Base-by-base conservation (phyloP, 164 flowering plant genomes). In the Warburgia ugandensis region DNA sequence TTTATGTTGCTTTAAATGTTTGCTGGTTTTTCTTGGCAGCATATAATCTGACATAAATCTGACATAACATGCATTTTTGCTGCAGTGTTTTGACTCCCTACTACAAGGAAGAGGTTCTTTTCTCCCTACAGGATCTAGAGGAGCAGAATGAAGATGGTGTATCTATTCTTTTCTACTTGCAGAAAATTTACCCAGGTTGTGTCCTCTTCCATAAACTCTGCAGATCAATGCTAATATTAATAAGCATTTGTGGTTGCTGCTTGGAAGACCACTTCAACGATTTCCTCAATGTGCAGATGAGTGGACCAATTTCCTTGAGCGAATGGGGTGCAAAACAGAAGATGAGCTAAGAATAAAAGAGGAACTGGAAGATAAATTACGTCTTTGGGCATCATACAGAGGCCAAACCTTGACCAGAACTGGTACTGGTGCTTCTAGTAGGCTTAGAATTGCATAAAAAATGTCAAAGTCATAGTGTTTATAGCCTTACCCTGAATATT, bases 381-480 rank as follows among this genome's bases (percentile, higher is more conserved):
- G 96, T 9, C 81, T 80, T 16, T 92, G 98, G 98, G 96, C 98
- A 54, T 88, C 98, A 31, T 88, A 85, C 51, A 77, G 95, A 62
- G 98, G 98, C 45, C 96, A 92, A 56, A 92, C 98, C 37, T 71
- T 92, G 66, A 80, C 95, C 1, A 77, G 68, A 69, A 92, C 98
- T 62, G 98, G 98, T 90, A 73, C 19, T 2, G 25, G 3, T 31
- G 1, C 2, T 21, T 5, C 17, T 8, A 7, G 8, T 40, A 17
- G 21, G 29, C 21, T 19, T 27, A 12, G 29, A 14, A 29, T 19
- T 39, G 13, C 36, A 43, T 25, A 9, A 2, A 29, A 43, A 5
- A 10, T 40, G 21, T 40, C 20, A 10, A 21, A 22, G 22, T 12
- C 47, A 16, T 44, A 22, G 6, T 43, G 3, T 12, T 43, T 22